Evolutionary conservation across 2,329 filamentous ascomycete species (phyloP), one percentile per base, ranked within the genome.

Genomic region (Stemphylium vesicarium): DNA sequence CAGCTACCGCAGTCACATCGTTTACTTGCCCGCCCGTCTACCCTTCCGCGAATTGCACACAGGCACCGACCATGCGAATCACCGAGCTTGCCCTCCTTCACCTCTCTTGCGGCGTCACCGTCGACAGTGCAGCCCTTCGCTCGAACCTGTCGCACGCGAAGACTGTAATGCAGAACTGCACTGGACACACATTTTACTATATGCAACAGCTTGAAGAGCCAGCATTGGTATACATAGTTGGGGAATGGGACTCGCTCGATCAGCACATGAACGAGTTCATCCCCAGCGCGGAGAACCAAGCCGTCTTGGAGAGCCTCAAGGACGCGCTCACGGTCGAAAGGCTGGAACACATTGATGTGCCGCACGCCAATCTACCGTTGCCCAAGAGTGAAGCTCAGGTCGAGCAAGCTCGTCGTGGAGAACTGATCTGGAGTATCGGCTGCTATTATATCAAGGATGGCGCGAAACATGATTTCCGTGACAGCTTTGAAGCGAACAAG

Each of bases 1-100:
- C 18, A 38, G 39, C 22, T 16, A 29, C n/a, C 16, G 26, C 49
- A 51, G 33, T 8, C 35, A 33, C n/a, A 10, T 13, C 37, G 12
- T 31, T 20, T 24, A 9, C 37, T 26, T 0, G 2, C 20, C n/a
- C 13, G 15, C 44, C 18, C 32, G 22, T 35, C 35, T 18, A 15
- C 18, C 37, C 12, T 6, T 18, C 11, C 18, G 15, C 16, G 40
- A n/a, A 42, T 26, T 18, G 22, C 22, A 24, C 18, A 39, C 15
- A 15, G 20, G 11, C 22, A 24, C 22, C 12, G 20, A 56, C 53
- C 31, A 79, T 79, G 75, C 24, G 73, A 13, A 66, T 79, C 47
- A 81, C 79, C n/a, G 79, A 82, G 62, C 59, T 82, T 35, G 79
- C 79, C 3, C 74, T 78, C 32, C 71, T 81, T 5, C 75, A 68